A percentile compares a stretch with the other conserved stretches of the same genome.
Conservation (phyloP, 352 stramenopile species). For the Pilasporangium apinafurcum region DNA sequence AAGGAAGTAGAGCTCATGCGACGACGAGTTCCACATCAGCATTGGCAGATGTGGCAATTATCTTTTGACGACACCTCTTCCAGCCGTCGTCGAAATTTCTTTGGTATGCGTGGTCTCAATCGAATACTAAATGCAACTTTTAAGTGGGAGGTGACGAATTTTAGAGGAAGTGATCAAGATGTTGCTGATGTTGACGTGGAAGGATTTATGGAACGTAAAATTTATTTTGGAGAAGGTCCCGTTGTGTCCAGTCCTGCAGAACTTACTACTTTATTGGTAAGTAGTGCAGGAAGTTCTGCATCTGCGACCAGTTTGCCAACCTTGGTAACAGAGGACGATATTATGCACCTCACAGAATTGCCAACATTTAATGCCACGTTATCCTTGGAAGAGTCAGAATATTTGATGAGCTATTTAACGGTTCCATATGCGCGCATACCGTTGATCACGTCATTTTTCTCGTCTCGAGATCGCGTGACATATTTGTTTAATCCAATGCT, state of each 20-base stretch:
- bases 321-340: conserved; percentile 94
- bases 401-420: conserved; percentile 98
- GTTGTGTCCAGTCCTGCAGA: conserved; percentile 79
- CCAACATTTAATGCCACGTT: conserved; percentile 96
- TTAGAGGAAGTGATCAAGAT: conserved; percentile 83
- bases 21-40: conserved; percentile 55
- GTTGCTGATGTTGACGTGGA: conserved; percentile 86
- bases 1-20: conserved; percentile 87
- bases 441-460: conserved; percentile 97
- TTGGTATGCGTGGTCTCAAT: conserved; percentile 62
- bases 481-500: conserved; percentile 85
- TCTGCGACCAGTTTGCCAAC: conserved; percentile 13
- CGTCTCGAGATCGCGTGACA: conserved; percentile 83
- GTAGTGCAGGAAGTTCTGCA: conserved; percentile 35
- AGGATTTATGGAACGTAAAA: conserved; percentile 82
- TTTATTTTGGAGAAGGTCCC: conserved; percentile 85
- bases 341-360: conserved; percentile 95
- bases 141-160: conserved; percentile 87
- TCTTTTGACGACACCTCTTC: conserved; percentile 83
- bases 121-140: conserved; percentile 54
- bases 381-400: conserved; percentile 95
- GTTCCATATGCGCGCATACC: conserved; percentile 98
- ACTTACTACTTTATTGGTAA: conserved; percentile 46
- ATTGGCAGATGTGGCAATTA: conserved; percentile 87
- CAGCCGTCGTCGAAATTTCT: conserved; percentile 72